phyloP scores from a whole-genome alignment of 139 green algal species.

The Chlorella sp. region DNA sequence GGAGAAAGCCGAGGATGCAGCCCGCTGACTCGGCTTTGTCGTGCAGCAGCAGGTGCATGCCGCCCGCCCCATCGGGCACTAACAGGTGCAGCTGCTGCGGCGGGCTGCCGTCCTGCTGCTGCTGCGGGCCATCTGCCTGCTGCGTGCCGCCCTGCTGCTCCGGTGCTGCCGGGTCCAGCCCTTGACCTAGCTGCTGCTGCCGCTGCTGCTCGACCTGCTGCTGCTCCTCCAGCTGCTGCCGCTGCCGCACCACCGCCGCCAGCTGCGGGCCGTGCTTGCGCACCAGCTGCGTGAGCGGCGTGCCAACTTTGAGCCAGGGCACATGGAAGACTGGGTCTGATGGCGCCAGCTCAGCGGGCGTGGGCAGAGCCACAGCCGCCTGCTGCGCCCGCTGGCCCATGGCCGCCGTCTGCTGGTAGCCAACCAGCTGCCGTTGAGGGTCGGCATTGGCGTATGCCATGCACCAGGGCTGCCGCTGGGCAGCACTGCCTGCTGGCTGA shows the following conservation, averaged over 20 bases:
- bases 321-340: conserved; percentile 46
- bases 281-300: conserved; percentile 56
- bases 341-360: conserved; percentile 52
- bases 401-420: not conserved
- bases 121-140: not conserved
- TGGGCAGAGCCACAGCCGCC: conserved; percentile 45
- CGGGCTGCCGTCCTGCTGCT: not conserved
- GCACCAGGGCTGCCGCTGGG: not conserved
- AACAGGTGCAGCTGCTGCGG: conserved; percentile 27
- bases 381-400: not conserved
- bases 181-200: not conserved
- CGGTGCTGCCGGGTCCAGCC: not conserved
- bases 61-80: conserved; percentile 32
- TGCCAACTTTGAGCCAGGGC: conserved; percentile 2
- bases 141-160: not conserved
- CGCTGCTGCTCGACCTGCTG: not conserved
- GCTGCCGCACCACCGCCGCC: conserved; percentile 48
- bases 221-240: not conserved
- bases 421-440: not conserved
- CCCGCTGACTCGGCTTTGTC: conserved; percentile 49
- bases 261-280: conserved; percentile 32
- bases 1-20: conserved; percentile 44
- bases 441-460: not conserved
- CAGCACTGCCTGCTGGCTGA: not conserved
- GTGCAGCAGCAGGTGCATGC: conserved; percentile 62